Percentiles rank a stretch among this genome's conserved stretches.
These are phyloP conservation scores for Sarocladium brachiariae DNA, from an alignment of 2,329 filamentous ascomycete genomes.

Conservation along the genomic window DNA sequence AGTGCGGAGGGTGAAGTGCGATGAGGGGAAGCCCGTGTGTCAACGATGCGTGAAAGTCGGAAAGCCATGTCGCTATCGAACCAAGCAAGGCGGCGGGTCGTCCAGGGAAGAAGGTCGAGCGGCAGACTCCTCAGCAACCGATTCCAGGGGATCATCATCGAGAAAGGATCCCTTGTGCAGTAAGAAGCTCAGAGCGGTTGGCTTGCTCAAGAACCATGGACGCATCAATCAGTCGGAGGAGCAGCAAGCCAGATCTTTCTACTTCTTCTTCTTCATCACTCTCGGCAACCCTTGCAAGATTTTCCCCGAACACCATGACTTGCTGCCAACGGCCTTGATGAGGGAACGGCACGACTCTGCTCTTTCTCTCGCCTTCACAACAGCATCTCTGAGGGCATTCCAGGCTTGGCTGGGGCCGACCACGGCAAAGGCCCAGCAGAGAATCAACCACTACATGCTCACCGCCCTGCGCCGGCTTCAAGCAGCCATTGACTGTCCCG, in stretches of 20 bases:
- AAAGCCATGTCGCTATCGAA: slow-evolving; percentile 10
- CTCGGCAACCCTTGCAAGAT: slow-evolving; percentile 13
- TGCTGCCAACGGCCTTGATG: slow-evolving; percentile 12
- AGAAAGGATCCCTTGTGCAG: not conserved
- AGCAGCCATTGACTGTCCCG: too few species aligned
- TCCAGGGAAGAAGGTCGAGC: too few species aligned
- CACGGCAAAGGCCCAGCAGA: too few species aligned
- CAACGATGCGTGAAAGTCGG: slow-evolving; percentile 7
- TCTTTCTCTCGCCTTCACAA: slow-evolving; percentile 14
- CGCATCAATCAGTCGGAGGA: too few species aligned
- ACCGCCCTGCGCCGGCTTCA: too few species aligned
- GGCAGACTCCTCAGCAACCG: too few species aligned
- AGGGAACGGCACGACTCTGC: slow-evolving; percentile 14
- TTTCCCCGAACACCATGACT: slow-evolving; percentile 16
- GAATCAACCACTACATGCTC: too few species aligned
- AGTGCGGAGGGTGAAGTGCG: slow-evolving; percentile 24
- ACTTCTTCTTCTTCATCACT: slow-evolving; percentile 6
- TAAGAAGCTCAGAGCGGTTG: not conserved
- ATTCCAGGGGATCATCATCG: too few species aligned
- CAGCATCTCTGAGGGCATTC: not conserved
- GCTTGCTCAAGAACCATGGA: not conserved
- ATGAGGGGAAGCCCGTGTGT: slow-evolving; percentile 21
- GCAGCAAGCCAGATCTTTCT: slow-evolving; percentile 11
- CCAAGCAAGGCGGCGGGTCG: too few species aligned
- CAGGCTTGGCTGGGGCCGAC: too few species aligned